Percentiles rank a stretch among this genome's conserved stretches.
These are phyloP conservation scores for Pythium volutum DNA, from an alignment of 352 stramenopile genomes.

Conservation along the genomic window DNA sequence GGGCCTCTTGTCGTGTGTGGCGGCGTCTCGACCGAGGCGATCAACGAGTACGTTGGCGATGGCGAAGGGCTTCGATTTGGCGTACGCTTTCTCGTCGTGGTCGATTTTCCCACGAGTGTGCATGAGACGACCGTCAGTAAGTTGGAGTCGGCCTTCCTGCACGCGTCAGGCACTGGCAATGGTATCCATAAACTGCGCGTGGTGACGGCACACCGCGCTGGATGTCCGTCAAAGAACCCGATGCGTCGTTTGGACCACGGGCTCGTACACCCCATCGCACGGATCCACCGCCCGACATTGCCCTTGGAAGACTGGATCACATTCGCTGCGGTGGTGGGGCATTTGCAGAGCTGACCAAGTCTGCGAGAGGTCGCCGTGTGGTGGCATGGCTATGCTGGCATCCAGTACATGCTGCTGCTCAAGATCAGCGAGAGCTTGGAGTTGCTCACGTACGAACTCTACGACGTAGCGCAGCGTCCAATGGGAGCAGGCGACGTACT, in stretches of 20 bases:
- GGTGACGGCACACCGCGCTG: constrained; percentile 7
- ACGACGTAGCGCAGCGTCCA: constrained; percentile 6
- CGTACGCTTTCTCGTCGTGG: too few species aligned
- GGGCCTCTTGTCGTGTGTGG: too few species aligned
- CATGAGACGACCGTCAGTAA: too few species aligned
- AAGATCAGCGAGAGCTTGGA: constrained; percentile 11
- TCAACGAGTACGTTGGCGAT: too few species aligned
- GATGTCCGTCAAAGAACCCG: constrained; percentile 22
- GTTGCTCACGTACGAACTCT: constrained; percentile 16
- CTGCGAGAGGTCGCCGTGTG: constrained; percentile 9
- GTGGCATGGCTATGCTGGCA: constrained; percentile 8
- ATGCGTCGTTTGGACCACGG: constrained; percentile 23
- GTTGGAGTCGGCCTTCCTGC: not conserved
- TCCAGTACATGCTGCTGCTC: constrained; percentile 28
- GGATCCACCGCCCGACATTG: not conserved
- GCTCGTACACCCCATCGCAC: not conserved
- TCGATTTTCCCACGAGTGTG: too few species aligned
- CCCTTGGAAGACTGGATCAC: constrained; percentile 16
- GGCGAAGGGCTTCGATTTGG: too few species aligned
- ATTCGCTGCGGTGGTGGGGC: constrained; percentile 24
- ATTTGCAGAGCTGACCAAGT: constrained; percentile 14
- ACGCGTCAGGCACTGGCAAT: too few species aligned
- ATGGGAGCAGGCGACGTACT: not conserved
- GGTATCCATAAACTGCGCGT: too few species aligned
- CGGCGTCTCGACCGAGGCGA: too few species aligned